A percentile compares a stretch with the other conserved stretches of the same genome.
Evolutionary conservation across 306 rosid species (phyloP).

Genomic region (Vicia sativa): DNA sequence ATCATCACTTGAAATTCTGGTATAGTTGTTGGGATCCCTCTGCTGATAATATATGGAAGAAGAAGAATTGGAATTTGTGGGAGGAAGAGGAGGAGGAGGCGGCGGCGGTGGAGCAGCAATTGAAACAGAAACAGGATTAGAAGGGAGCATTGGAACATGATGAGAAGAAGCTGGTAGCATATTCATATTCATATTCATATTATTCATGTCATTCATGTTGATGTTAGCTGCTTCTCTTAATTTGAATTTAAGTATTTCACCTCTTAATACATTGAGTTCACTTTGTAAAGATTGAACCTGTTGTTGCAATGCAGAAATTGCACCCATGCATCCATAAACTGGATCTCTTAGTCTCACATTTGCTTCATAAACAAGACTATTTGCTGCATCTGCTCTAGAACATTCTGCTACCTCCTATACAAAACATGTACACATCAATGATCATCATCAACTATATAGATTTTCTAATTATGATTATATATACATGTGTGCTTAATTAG

Average conservation of each 20-base stretch:
- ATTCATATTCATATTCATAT: slow-evolving; percentile 7
- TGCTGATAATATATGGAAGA: slow-evolving; percentile 47
- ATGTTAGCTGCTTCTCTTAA: slow-evolving; percentile 63
- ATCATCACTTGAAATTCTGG: slow-evolving; percentile 45
- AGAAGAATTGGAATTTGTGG: slow-evolving; percentile 61
- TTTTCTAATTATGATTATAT: not conserved
- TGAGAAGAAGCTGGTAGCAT: slow-evolving; percentile 46
- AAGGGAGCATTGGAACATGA: slow-evolving; percentile 50
- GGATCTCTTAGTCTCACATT: slow-evolving; percentile 97
- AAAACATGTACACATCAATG: not conserved
- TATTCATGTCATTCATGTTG: slow-evolving; percentile 21
- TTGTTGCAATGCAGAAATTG: slow-evolving; percentile 89
- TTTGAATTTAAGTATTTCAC: slow-evolving; percentile 81
- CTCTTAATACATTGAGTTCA: slow-evolving; percentile 75
- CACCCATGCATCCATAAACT: slow-evolving; percentile 99
- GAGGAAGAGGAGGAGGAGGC: slow-evolving; percentile 43
- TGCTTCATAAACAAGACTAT: slow-evolving; percentile 94
- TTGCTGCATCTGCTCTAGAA: slow-evolving; percentile 91
- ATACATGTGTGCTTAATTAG: not conserved
- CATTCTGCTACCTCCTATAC: slow-evolving; percentile 80
- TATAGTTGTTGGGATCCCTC: slow-evolving; percentile 47
- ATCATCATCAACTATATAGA: not conserved
- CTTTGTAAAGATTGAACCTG: slow-evolving; percentile 85
- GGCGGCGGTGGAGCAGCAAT: slow-evolving; percentile 59
- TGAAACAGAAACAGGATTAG: slow-evolving; percentile 55